Evolutionary conservation across 495 filamentous ascomycete species (phyloP).

Genomic region (Aspergillus cristatus): DNA sequence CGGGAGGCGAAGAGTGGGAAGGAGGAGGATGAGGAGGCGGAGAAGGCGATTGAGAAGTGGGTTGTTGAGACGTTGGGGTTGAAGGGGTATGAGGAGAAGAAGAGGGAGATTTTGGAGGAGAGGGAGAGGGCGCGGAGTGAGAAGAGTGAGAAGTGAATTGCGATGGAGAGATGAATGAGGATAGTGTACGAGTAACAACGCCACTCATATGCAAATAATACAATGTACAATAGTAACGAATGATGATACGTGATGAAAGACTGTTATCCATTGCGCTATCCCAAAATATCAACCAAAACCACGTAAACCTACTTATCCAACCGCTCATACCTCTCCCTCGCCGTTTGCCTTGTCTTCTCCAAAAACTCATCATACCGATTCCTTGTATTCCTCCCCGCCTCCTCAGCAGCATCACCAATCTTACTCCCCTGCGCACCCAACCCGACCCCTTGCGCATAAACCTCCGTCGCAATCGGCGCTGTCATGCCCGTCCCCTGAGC

Average conservation of each 20-base stretch:
- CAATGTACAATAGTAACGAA: not conserved
- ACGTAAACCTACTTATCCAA: constrained; percentile 29
- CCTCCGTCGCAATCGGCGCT: constrained; percentile 64
- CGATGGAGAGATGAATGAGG: not conserved
- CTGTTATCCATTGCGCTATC: no score
- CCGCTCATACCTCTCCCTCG: constrained; percentile 67
- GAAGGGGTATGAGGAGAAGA: constrained; percentile 35
- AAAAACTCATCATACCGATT: constrained; percentile 65
- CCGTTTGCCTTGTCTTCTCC: constrained; percentile 68
- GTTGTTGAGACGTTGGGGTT: constrained; percentile 51
- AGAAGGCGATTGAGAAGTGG: constrained; percentile 66
- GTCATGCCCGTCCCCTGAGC: constrained; percentile 69
- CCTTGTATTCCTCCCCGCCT: constrained; percentile 64
- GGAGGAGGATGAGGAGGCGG: constrained; percentile 46
- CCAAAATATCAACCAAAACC: no score
- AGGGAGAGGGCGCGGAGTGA: constrained; percentile 4
- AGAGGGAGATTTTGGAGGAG: constrained; percentile 13
- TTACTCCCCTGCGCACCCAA: constrained; percentile 76
- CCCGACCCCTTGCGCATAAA: constrained; percentile 77
- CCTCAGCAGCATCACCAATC: constrained; percentile 73
- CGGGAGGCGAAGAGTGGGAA: constrained; percentile 25
- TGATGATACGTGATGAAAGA: no score
- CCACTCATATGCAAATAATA: no score
- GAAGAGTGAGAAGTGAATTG: constrained; percentile 5
- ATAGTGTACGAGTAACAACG: no score